Percentiles rank a stretch among this genome's conserved stretches.
phyloP scores from a whole-genome alignment of 306 rosid genomes.

The barrel medic (Medicago truncatula) region DNA sequence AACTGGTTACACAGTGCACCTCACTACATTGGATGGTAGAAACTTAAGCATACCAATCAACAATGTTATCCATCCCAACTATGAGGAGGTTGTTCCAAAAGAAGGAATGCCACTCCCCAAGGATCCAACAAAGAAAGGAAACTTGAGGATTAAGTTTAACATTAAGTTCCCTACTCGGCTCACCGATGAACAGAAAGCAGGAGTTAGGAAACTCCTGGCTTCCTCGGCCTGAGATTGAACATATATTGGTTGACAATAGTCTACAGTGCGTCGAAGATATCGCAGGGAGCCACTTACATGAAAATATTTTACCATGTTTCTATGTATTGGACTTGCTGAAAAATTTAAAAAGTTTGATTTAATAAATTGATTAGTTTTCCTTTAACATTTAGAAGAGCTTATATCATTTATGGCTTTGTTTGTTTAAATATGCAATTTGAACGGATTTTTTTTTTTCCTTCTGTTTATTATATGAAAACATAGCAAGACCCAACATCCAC shows the following conservation, averaged over 20 bases:
- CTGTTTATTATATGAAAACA: too few relatives aligned
- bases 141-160: constrained; percentile 64
- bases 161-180: constrained; percentile 63
- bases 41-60: constrained; percentile 54
- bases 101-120: constrained; percentile 73
- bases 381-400: not conserved
- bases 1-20: constrained; percentile 61
- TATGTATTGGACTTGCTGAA: not conserved
- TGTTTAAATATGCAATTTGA: too few relatives aligned
- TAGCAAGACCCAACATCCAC: too few relatives aligned
- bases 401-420: too few relatives aligned
- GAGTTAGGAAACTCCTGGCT: constrained; percentile 63
- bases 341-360: not conserved
- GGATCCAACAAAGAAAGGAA: constrained; percentile 67
- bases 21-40: constrained; percentile 65
- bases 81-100: constrained; percentile 60
- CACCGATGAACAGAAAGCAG: constrained; percentile 63
- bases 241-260: not conserved
- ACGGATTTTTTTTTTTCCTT: too few relatives aligned
- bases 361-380: not conserved
- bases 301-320: constrained; percentile 10
- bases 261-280: not conserved
- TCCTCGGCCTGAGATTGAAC: constrained; percentile 32
- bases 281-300: not conserved
- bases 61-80: constrained; percentile 59